Evolutionary conservation across 495 filamentous ascomycete species (phyloP), one percentile per base, ranked within the genome.

Genomic region (Tetracladium setigerum): DNA sequence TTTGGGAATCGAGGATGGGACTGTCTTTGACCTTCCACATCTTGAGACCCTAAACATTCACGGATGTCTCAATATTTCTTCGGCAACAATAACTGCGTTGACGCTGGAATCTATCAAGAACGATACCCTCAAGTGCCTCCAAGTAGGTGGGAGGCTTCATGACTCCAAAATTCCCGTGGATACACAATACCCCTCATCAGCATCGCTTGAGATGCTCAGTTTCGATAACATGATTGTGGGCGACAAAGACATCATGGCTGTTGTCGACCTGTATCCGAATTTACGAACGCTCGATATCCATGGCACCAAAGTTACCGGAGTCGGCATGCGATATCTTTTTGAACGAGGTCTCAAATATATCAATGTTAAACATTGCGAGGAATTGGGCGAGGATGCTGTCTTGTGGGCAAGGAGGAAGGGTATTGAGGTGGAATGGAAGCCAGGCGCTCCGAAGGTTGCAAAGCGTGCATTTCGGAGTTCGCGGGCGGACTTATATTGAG

Each of bases 321-420:
- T 55, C 9, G 45, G 55, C 17, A 40, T 61, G 0, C 49, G 42
- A 27, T 13, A 47, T 2, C 43, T 61, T 17, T 48, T 58, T 14
- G 24, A 47, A 13, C 34, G 10, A 16, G 55, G 53, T 6, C 38
- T 60, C 31, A 51, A 31, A 31, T 49, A 11, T 2, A 38, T 61
- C 5, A 51, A 31, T n/a, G 24, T 57, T 1, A 44, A 38, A 18
- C 40, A 58, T 10, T 61, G 58, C 30, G 7, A 37, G 2, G 14
- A 43, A 16, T 19, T 56, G 9, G 34, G 44, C 12, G 8, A 24
- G 3, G 58, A 61, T 41, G 58, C 58, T 8, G 36, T 58, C 2
- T 49, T 53, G 7, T 58, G 48, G 49, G 58, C 58, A 33, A 27
- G 58, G n/a, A 24, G 37, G 2, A 45, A 55, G 27, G 58, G 52